Base-by-base conservation (phyloP, 441 rosid species). In the Pelargonium citronellum region DNA sequence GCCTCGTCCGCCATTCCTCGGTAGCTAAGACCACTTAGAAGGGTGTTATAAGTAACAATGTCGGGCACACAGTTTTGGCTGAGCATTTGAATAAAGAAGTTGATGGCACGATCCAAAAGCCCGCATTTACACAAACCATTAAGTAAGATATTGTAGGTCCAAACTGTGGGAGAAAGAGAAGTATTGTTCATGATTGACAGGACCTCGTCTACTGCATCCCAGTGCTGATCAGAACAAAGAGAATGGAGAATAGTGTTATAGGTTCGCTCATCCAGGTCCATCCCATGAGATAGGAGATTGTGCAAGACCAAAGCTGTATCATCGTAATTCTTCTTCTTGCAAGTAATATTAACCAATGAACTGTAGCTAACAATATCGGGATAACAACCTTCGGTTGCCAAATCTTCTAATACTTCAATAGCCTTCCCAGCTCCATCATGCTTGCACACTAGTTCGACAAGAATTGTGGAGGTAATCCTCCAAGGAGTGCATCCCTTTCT, bases 171-270 rank as follows among this genome's bases (percentile, higher is more conserved):
- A 69, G 67, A 68, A 73, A 79, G 84, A 0, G 78, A 73, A 13
- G 86, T 82, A 67, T 71, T 75, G 72, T 77, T 82, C 95, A 91
- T 93, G 78, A 83, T 75, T 43, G 67, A 74, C 58, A 91, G 80
- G 71, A 91, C 78, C 80, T 84, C 91, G 70, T 85, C 87, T 12
- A 86, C 92, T 85, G 80, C 88, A 73, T 86, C 86, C 98, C 97
- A 92, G 55, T 71, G 79, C 63, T 89, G 87, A 51, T 64, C 80
- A 55, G 79, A 77, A 70, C 87, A 75, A 5, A 93, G 91, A 20
- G 88, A 84, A 80, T 88, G 96, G 66, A 93, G 79, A 76, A 93
- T 80, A 10, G 87, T 89, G 81, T 88, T 93, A 75, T 92, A 93
- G 20, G 94, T 87, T 53, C 85, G 70, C 0, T 81, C 81, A 75